Base-by-base conservation (phyloP, 441 rosid species). In the Pelargonium exstipulatum region DNA sequence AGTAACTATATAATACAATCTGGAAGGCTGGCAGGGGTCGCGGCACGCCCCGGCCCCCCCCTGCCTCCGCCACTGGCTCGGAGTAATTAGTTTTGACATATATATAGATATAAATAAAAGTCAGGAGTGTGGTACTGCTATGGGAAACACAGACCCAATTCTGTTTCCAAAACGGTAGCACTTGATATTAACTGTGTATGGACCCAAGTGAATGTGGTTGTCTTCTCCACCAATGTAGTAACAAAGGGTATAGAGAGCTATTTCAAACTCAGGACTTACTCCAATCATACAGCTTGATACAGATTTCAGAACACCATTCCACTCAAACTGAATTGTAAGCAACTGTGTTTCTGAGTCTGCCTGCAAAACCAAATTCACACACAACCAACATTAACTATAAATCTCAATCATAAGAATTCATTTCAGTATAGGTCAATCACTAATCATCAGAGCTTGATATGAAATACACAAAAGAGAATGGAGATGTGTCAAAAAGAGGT, bases 201-300 rank as follows among this genome's bases (percentile, higher is more conserved):
- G 96, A 71, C 97, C 96, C 69, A 94, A 74, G 82, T 90, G 90
- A 6, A 90, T 75, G 42, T 73, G 81, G 83, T 91, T 94, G 6
- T 94, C 96, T 82, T 94, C 92, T 73, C 85, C 74, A 5, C 97
- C 96, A 72, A 85, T 71, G 58, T 80, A 86, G 84, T 82, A 94
- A 76, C 97, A 90, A 37, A 94, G 80, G 0, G 97, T 91, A 66
- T 91, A 91, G 35, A 94, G 83, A 10, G 97, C 97, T 26, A 94
- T 55, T 82, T 94, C 97, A 48, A 91, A 91, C 85, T 91, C 98
- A 4, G 97, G 98, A 78, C 97, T 94, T 32, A 87, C 95, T 42
- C 98, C 98, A 2, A 94, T 72, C 67, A 93, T 74, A 0, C 88
- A 88, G 82, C 88, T 90, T 20, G 99, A 94, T 4, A 91, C 95